Percentiles rank a stretch among this genome's conserved stretches.
Conservation (phyloP, 176 grass and related monocot genomes). For the Zoysia pacifica region DNA sequence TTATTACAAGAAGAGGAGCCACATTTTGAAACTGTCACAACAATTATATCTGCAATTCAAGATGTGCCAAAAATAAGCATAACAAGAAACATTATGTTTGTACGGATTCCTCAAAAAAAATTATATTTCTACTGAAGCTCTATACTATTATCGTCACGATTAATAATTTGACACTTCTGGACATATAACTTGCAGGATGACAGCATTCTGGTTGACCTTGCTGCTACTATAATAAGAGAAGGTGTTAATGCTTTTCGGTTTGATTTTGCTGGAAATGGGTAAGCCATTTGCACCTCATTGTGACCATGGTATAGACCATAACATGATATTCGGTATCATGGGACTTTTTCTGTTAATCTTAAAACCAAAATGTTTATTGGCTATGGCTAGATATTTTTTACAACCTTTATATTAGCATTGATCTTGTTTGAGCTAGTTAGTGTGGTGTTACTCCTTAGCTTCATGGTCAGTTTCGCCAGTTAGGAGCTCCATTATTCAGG, state of each 20-base stretch:
- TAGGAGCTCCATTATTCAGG: neutral
- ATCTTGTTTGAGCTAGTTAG: neutral
- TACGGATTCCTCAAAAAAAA: neutral
- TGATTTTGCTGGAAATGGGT: constrained; percentile 99
- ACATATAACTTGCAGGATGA: constrained; percentile 61
- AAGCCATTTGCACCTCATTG: constrained; percentile 19
- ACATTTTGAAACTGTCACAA: neutral
- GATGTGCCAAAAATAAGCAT: neutral
- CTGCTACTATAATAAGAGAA: constrained; percentile 50
- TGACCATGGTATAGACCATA: constrained; percentile 5
- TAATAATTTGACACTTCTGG: constrained; percentile 19
- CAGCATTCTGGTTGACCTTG: constrained; percentile 71
- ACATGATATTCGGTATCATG: neutral
- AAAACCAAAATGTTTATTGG: constrained; percentile 5
- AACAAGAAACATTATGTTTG: constrained; percentile 9
- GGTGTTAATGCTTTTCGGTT: constrained; percentile 66
- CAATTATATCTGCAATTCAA: neutral
- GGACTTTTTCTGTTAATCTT: neutral
- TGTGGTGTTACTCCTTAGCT: neutral
- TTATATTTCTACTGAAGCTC: neutral
- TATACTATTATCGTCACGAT: neutral
- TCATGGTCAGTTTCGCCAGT: neutral
- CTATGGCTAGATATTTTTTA: neutral
- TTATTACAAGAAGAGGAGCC: neutral
- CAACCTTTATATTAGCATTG: neutral